A percentile compares a stretch with the other conserved stretches of the same genome.
Conservation (phyloP, 768 basidiomycete genomes). For the Punctularia strigosozonata region DNA sequence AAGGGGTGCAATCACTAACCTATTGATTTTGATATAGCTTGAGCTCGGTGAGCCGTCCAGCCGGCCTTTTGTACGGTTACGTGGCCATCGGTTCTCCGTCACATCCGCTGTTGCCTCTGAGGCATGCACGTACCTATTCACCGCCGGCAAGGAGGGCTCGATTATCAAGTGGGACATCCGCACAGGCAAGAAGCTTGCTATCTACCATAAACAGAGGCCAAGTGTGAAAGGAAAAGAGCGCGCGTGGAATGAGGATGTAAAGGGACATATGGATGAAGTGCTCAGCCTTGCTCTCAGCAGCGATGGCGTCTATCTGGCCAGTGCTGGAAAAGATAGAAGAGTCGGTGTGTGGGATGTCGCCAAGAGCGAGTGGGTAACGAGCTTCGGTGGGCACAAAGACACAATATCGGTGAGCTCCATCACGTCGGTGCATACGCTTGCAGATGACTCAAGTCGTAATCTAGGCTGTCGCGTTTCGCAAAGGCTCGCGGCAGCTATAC, state of each 20-base stretch:
- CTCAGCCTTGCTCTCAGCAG: conserved; percentile 72
- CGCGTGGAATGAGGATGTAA: conserved; percentile 28
- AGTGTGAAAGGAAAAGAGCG: conserved; percentile 51
- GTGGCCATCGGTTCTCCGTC: conserved; percentile 68
- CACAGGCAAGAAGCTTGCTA: conserved; percentile 45
- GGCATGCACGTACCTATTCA: conserved; percentile 67
- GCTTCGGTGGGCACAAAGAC: conserved; percentile 71
- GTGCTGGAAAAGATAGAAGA: conserved; percentile 74
- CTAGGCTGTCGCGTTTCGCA: conserved; percentile 65
- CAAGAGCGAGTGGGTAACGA: conserved; percentile 64
- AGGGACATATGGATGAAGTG: conserved; percentile 84
- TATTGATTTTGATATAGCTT: conserved; percentile 27
- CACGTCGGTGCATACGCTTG: conserved; percentile 19
- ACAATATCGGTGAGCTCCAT: conserved; percentile 47
- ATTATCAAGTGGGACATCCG: conserved; percentile 79
- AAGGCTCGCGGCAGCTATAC: conserved; percentile 64
- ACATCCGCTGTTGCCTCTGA: conserved; percentile 75
- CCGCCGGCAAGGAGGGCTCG: conserved; percentile 81
- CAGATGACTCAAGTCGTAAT: background rate
- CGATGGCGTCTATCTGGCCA: conserved; percentile 78
- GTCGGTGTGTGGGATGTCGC: conserved; percentile 82
- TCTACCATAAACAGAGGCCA: conserved; percentile 46
- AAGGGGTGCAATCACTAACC: too few species aligned
- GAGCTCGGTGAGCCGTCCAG: conserved; percentile 38
- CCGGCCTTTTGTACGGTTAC: conserved; percentile 46